Percentiles rank a stretch among this genome's conserved stretches.
Evolutionary conservation across 2,329 filamentous ascomycete genomes (phyloP).

Genomic region (Zymoseptoria crescenta): DNA sequence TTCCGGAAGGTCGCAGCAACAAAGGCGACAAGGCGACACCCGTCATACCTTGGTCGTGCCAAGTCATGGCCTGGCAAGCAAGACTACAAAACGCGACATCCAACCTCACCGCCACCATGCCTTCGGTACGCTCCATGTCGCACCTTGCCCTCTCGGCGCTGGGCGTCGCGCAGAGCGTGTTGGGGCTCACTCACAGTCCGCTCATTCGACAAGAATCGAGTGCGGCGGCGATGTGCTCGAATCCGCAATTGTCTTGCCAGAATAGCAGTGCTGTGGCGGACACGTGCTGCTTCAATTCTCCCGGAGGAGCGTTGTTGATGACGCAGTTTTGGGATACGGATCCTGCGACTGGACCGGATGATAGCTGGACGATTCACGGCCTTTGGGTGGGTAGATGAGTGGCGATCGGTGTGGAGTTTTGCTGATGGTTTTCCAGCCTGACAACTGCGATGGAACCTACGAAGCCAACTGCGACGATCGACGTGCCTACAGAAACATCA

Average conservation of each 20-base stretch:
- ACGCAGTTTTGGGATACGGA: constrained; percentile 73
- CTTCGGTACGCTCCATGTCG: constrained; percentile 21
- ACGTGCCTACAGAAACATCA: constrained; percentile 59
- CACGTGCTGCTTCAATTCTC: constrained; percentile 67
- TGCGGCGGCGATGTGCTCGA: constrained; percentile 26
- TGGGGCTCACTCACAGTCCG: constrained; percentile 16
- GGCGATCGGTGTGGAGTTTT: background rate
- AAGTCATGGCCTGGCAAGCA: constrained; percentile 6
- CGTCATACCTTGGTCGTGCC: background rate
- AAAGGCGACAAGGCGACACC: background rate
- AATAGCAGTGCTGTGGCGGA: constrained; percentile 54
- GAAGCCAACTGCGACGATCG: constrained; percentile 56
- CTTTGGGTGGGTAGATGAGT: constrained; percentile 32
- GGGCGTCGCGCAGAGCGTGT: constrained; percentile 21
- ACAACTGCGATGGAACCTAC: constrained; percentile 60
- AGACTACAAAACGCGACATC: constrained; percentile 7
- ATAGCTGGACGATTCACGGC: constrained; percentile 69
- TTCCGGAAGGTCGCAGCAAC: background rate
- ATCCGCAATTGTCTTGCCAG: constrained; percentile 53
- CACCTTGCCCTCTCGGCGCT: constrained; percentile 23
- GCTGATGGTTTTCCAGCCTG: constrained; percentile 30
- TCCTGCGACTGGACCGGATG: constrained; percentile 55
- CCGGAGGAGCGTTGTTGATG: constrained; percentile 61
- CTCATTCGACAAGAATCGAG: constrained; percentile 6
- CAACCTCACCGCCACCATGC: constrained; percentile 22